Evolutionary conservation across 1,284 basidiomycete genomes (phyloP).

Genomic region (Cryptococcus sp.): DNA sequence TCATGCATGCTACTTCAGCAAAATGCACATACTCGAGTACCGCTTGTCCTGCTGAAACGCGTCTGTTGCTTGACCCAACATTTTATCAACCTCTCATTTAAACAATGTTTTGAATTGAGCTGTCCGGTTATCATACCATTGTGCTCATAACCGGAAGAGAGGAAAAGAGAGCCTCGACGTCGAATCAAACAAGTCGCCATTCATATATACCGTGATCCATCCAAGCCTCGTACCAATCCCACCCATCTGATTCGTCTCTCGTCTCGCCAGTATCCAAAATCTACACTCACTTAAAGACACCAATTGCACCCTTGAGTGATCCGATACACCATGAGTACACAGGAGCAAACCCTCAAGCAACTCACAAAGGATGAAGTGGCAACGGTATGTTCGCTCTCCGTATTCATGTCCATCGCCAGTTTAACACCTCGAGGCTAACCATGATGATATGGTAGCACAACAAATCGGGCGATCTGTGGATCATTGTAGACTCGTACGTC

Average conservation of each 20-base stretch:
- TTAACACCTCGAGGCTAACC: background rate
- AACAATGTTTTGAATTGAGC: background rate
- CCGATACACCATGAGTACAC: conserved; percentile 12
- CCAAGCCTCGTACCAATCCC: conserved; percentile 1
- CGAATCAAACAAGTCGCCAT: conserved; percentile 16
- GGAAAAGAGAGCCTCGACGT: no score
- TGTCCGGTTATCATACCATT: background rate
- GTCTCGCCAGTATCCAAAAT: background rate
- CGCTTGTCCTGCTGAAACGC: no score
- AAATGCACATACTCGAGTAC: background rate
- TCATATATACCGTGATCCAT: conserved; percentile 9
- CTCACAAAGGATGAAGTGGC: conserved; percentile 54
- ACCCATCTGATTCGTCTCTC: background rate
- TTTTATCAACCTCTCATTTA: background rate
- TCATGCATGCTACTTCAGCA: background rate
- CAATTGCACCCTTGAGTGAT: no score
- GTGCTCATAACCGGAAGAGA: background rate
- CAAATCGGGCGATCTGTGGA: conserved; percentile 74
- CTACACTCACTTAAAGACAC: background rate
- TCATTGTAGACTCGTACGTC: conserved; percentile 78
- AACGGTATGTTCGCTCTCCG: conserved; percentile 41
- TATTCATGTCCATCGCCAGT: background rate
- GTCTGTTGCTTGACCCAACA: no score
- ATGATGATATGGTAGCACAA: conserved; percentile 64
- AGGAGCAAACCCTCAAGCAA: conserved; percentile 37